These are phyloP conservation scores for Keithomyces neogunnii DNA, from an alignment of 2,329 filamentous ascomycete species.

Conservation along the genomic window DNA sequence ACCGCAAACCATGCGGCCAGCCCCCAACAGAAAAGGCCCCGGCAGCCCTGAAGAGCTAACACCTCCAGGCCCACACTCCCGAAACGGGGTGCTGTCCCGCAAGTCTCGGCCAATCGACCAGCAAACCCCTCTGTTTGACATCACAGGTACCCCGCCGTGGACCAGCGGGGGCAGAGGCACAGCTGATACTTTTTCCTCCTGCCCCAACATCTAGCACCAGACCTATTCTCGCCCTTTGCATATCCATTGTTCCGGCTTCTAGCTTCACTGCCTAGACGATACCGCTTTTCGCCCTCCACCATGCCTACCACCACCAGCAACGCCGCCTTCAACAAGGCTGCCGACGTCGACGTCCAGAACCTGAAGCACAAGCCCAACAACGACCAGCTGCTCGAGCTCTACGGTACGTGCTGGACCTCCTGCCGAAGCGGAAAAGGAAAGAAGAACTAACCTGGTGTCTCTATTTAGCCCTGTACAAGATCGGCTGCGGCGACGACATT, in stretches of 20 bases:
- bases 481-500: slow-evolving; percentile 49
- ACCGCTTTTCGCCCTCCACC: neutral
- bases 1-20: too few relatives aligned
- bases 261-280: neutral
- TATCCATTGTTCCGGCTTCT: neutral
- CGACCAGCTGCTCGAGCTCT: neutral
- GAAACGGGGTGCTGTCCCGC: too few relatives aligned
- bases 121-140: neutral
- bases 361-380: neutral
- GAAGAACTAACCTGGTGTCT: neutral
- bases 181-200: neutral
- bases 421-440: neutral
- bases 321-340: neutral
- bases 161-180: neutral
- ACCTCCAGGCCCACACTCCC: too few relatives aligned
- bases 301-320: neutral
- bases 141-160: neutral
- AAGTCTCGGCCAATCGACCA: neutral
- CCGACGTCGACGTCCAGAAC: neutral
- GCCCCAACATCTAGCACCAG: neutral
- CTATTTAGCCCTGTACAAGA: slow-evolving; percentile 48
- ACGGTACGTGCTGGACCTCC: neutral
- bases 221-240: neutral
- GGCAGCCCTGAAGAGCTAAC: too few relatives aligned
- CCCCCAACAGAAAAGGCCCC: too few relatives aligned